A percentile compares a stretch with the other conserved stretches of the same genome.
Conservation (phyloP, 805 yeast genomes). For the Lachancea fermentati region DNA sequence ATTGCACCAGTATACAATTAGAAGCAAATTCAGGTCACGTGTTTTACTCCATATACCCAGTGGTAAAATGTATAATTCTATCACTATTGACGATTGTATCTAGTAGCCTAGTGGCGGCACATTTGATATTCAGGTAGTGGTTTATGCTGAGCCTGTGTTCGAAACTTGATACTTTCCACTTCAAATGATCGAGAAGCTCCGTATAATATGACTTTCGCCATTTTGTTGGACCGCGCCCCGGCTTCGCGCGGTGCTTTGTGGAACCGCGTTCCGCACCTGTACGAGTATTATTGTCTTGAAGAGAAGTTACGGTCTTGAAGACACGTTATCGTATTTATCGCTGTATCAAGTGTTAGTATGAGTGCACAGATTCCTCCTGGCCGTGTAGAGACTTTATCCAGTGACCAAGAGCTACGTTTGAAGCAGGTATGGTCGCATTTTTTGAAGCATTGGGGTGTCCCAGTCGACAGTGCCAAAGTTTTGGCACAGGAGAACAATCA, state of each 20-base stretch:
- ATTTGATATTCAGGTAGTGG: too few species aligned
- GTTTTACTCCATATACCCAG: too few species aligned
- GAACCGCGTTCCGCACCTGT: not conserved
- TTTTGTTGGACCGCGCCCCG: too few species aligned
- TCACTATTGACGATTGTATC: not conserved
- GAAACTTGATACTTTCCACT: too few species aligned
- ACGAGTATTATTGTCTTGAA: not conserved
- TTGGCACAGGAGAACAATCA: slow-evolving; percentile 9
- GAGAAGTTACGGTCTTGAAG: not conserved
- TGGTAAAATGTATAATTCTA: too few species aligned
- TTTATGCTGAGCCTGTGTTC: too few species aligned
- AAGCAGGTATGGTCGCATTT: slow-evolving; percentile 70
- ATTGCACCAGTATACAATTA: too few species aligned
- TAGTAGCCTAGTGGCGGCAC: not conserved
- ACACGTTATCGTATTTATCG: not conserved
- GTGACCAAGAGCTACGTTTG: slow-evolving; percentile 55
- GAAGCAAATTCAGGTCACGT: too few species aligned
- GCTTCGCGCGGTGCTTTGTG: too few species aligned
- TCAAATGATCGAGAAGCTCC: too few species aligned
- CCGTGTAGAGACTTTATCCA: slow-evolving; percentile 40
- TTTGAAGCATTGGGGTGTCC: slow-evolving; percentile 53
- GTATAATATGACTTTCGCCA: too few species aligned
- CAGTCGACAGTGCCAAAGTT: slow-evolving; percentile 30
- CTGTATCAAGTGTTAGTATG: not conserved
- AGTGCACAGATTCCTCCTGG: slow-evolving; percentile 31